These are phyloP conservation scores for Piloderma croceum DNA, from an alignment of 768 basidiomycete species.

Conservation along the genomic window DNA sequence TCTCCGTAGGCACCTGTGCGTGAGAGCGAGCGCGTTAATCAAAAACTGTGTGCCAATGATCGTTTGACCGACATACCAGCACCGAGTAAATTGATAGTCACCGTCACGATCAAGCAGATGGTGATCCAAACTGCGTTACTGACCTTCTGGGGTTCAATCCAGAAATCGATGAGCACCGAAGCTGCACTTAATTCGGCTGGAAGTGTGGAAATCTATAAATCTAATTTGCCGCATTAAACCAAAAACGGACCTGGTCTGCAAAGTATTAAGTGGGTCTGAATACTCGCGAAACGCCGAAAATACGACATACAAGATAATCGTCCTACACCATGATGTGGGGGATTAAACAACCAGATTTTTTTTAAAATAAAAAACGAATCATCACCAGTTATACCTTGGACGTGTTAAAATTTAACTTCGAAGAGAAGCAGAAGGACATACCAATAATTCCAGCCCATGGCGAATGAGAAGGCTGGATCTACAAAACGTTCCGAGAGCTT, in stretches of 20 bases:
- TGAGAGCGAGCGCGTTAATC: background rate
- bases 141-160: constrained; percentile 45
- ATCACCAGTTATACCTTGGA: no score
- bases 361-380: no score
- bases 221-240: no score
- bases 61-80: constrained; percentile 39
- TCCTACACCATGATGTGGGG: no score
- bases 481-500: constrained; percentile 79
- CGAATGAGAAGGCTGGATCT: constrained; percentile 60
- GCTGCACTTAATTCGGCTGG: constrained; percentile 74
- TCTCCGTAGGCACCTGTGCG: constrained; percentile 68
- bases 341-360: no score
- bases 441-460: constrained; percentile 56
- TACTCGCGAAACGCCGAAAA: no score
- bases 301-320: no score
- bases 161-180: constrained; percentile 71
- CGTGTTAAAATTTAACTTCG: no score
- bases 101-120: constrained; percentile 68
- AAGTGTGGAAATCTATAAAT: constrained; percentile 62
- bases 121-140: constrained; percentile 75
- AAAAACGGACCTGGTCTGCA: constrained; percentile 7
- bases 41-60: background rate
- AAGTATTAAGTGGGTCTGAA: constrained; percentile 9
- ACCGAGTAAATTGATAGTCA: constrained; percentile 71
- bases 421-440: no score